These are phyloP conservation scores for Coemansia brasiliensis DNA, from an alignment of 192 early-diverging fungal genomes.

Conservation along the genomic window DNA sequence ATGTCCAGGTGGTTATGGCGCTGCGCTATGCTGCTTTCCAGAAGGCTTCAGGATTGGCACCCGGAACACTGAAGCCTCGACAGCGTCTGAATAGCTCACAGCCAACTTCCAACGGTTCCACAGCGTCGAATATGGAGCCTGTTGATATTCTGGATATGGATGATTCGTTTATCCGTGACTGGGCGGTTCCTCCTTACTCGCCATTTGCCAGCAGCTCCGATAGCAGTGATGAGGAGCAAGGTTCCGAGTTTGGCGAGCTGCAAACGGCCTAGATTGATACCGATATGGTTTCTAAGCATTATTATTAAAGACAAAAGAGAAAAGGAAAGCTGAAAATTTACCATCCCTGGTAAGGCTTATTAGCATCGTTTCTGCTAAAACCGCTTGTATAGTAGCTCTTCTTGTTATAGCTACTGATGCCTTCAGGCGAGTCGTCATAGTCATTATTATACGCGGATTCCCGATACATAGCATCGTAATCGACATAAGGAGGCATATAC, in stretches of 20 bases:
- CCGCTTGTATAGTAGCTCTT: background rate
- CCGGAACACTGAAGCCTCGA: conserved; percentile 20
- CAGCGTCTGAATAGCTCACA: background rate
- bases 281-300: background rate
- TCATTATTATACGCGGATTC: background rate
- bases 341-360: background rate
- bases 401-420: background rate
- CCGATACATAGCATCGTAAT: background rate
- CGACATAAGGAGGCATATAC: background rate
- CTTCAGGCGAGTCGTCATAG: background rate
- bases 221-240: background rate
- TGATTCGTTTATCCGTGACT: conserved; percentile 50
- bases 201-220: conserved; percentile 7
- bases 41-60: conserved; percentile 42
- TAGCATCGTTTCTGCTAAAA: background rate
- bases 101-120: too few relatives aligned
- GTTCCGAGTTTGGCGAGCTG: conserved; percentile 28
- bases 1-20: conserved; percentile 56
- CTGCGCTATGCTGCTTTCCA: conserved; percentile 55
- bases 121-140: conserved; percentile 19
- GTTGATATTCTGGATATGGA: conserved; percentile 49
- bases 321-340: background rate
- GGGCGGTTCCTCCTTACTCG: conserved; percentile 47
- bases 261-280: conserved; percentile 18
- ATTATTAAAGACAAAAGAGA: conserved; percentile 1